Evolutionary conservation across 192 early-diverging fungal species (phyloP).

Genomic region (Martensiomyces pterosporus): DNA sequence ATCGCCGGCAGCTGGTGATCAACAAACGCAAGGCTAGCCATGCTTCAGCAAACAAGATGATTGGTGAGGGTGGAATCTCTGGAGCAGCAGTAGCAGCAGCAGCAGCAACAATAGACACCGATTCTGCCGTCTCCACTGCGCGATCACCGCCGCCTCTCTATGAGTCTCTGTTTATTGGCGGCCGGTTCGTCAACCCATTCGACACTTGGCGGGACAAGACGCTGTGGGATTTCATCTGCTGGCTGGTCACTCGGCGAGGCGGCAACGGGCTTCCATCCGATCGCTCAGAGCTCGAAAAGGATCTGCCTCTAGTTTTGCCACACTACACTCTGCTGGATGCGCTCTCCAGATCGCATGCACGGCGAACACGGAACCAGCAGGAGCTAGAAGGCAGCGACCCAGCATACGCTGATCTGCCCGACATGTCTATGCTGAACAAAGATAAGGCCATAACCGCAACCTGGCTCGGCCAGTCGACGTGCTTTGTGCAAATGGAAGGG

Average conservation of each 20-base stretch:
- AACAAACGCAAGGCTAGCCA: too few species aligned
- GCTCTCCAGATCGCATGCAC: background rate
- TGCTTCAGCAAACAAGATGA: too few species aligned
- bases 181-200: conserved; percentile 50
- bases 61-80: too few species aligned
- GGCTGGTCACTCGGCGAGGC: conserved; percentile 30
- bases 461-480: conserved; percentile 65
- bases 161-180: conserved; percentile 37
- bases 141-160: background rate
- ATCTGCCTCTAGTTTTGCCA: conserved; percentile 29
- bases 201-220: conserved; percentile 50
- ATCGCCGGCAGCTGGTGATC: conserved; percentile 16
- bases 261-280: conserved; percentile 45
- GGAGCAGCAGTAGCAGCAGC: conserved; percentile 1
- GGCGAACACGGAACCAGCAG: background rate
- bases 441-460: conserved; percentile 27
- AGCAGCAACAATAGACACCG: background rate
- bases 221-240: conserved; percentile 46
- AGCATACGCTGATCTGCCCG: conserved; percentile 11
- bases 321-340: conserved; percentile 28
- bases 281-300: conserved; percentile 7
- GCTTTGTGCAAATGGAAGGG: conserved; percentile 63
- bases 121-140: too few species aligned
- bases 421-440: conserved; percentile 9
- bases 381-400: too few species aligned